Conservation (phyloP, 148 eudicot genomes). For the Fagopyrum esculentum region DNA sequence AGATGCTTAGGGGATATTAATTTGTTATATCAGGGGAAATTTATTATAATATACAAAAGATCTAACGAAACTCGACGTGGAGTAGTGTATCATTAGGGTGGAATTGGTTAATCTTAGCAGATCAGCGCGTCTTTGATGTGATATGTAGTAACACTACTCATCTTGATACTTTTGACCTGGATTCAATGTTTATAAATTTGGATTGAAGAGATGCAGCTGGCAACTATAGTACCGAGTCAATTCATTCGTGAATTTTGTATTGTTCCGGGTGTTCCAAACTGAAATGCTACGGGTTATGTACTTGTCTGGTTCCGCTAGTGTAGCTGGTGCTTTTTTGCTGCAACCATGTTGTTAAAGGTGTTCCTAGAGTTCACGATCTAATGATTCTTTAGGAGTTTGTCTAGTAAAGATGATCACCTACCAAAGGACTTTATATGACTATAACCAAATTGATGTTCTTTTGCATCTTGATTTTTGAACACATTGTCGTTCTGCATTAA, state of each 20-base stretch:
- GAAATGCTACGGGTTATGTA: not conserved
- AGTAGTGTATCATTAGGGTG: not conserved
- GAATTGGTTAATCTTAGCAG: not conserved
- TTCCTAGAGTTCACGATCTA: not conserved
- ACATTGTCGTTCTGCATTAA: conserved; percentile 1
- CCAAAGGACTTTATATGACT: not conserved
- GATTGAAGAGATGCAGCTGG: not conserved
- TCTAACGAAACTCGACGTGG: not conserved
- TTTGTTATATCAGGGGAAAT: not conserved
- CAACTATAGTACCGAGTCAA: not conserved
- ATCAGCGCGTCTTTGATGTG: not conserved
- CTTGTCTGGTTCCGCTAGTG: not conserved
- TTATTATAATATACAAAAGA: not conserved
- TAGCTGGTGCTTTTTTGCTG: not conserved
- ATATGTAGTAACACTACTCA: not conserved
- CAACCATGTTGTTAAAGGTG: not conserved
- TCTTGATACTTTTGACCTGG: not conserved
- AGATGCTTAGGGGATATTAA: not conserved
- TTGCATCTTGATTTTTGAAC: not conserved
- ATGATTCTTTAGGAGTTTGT: not conserved
- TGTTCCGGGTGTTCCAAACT: not conserved
- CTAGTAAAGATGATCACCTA: not conserved
- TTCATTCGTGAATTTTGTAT: not conserved
- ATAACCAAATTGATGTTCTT: not conserved
- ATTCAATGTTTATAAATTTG: not conserved